Evolutionary conservation across 2,329 filamentous ascomycete genomes (phyloP), one percentile per base, ranked within the genome.

Genomic region (Pseudogymnoascus sp.): DNA sequence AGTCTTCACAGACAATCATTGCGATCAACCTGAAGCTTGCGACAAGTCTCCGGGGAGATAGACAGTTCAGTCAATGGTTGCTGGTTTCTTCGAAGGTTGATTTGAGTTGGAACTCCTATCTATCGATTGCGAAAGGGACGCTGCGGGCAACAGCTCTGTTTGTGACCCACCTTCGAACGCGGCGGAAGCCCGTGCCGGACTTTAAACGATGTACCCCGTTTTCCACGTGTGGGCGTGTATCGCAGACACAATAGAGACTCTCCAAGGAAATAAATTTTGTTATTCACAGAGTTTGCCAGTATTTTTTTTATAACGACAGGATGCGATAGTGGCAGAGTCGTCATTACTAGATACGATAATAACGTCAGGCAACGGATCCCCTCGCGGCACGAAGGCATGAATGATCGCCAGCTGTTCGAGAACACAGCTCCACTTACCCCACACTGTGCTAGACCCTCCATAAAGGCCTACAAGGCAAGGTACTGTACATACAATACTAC

Each of bases 1-100:
- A 33, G 50, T 60, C 59, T 38, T 25, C 33, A 44, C 38, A 60
- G 59, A n/a, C 25, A 38, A 60, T 38, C 59, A 60, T 60, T 60
- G 31, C 35, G 59, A 60, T 38, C 33, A 60, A 25, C 38, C 14
- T 44, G 38, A 60, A 60, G 59, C 59, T 44, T 35, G 28, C 5
- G 28, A 35, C 28, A 35, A 56, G 5, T 56, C 16, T 56, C 50
- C 28, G n/a, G 11, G 10, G 50, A 56, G 50, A 56, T 18, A 21
- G 50, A 33, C 31, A 35, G 50, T 21, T 56, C 33, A 16, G 16
- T 56, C 50, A 28, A 56, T 56, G 28, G 28, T 33, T 33, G 50
- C 16, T 56, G 28, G 28, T 56, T 56, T 56, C 50, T 56, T 21
- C 16, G 16, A 5, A 35, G 8, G 50, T 56, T 56, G 50, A 35